Percentiles rank a stretch among this genome's conserved stretches.
Conservation (phyloP, 192 early-diverging fungal species). For the Powellomyces hirtus region DNA sequence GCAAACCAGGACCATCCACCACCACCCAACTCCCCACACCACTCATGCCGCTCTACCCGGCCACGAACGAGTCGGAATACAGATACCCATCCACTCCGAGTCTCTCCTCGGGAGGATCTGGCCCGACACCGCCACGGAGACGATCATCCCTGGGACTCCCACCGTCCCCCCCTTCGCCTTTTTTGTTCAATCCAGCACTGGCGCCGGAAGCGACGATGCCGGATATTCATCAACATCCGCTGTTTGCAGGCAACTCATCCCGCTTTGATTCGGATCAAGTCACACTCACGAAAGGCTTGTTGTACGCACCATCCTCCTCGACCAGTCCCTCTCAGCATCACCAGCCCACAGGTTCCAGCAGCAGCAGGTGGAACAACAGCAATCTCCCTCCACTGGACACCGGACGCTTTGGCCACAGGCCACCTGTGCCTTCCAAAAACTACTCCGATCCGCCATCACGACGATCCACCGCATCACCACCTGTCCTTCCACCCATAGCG, state of each 20-base stretch:
- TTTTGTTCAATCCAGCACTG: neutral
- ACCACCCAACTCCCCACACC: neutral
- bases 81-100: too few relatives aligned
- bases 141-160: neutral
- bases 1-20: neutral
- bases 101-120: too few relatives aligned
- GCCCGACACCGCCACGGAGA: constrained; percentile 6
- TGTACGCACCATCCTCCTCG: neutral
- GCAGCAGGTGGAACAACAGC: too few relatives aligned
- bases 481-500: neutral
- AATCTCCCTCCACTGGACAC: too few relatives aligned
- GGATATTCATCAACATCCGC: neutral
- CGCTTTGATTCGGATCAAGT: neutral
- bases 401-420: too few relatives aligned
- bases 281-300: neutral
- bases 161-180: constrained; percentile 2
- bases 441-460: neutral
- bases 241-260: neutral
- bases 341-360: neutral
- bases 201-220: neutral
- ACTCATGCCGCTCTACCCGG: neutral
- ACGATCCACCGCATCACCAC: neutral
- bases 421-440: neutral
- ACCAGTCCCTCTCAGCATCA: too few relatives aligned
- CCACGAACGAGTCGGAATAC: too few relatives aligned